phyloP scores from a whole-genome alignment of 2,329 filamentous ascomycete species.

The Sporothrix euskadiensis region DNA sequence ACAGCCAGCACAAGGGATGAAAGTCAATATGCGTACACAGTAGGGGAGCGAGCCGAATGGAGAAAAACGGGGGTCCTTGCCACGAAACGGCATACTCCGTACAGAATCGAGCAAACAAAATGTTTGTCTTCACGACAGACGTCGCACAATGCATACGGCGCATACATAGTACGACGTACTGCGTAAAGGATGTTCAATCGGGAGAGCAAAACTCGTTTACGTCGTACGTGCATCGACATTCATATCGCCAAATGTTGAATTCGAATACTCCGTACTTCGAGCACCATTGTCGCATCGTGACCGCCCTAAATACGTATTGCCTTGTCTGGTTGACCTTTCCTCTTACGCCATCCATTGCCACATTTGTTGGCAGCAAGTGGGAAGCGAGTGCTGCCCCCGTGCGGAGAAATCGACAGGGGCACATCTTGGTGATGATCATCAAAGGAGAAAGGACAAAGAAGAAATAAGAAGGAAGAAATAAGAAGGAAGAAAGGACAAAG shows the following conservation, averaged over 20 bases:
- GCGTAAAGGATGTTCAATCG: background rate
- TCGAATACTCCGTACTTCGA: background rate
- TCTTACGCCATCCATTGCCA: background rate
- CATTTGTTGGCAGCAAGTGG: background rate
- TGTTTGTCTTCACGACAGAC: background rate
- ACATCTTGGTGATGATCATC: background rate
- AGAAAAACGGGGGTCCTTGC: conserved; percentile 7
- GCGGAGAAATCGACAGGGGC: conserved; percentile 18
- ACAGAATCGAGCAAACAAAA: background rate
- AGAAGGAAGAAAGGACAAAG: background rate
- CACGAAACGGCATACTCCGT: background rate
- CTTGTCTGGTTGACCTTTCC: background rate
- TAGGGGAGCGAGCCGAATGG: background rate
- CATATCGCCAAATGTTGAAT: background rate
- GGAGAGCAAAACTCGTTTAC: background rate
- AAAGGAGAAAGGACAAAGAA: background rate
- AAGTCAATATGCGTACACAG: too few species aligned
- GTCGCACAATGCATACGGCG: background rate
- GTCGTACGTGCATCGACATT: conserved; percentile 2
- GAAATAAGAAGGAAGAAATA: background rate
- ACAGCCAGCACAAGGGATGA: background rate
- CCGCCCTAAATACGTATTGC: background rate
- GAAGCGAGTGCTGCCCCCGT: conserved; percentile 14
- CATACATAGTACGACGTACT: background rate
- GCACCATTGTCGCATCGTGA: background rate